A percentile compares a stretch with the other conserved stretches of the same genome.
Conservation (phyloP, 139 green algal species). For the Auxenochlorella protothecoides region DNA sequence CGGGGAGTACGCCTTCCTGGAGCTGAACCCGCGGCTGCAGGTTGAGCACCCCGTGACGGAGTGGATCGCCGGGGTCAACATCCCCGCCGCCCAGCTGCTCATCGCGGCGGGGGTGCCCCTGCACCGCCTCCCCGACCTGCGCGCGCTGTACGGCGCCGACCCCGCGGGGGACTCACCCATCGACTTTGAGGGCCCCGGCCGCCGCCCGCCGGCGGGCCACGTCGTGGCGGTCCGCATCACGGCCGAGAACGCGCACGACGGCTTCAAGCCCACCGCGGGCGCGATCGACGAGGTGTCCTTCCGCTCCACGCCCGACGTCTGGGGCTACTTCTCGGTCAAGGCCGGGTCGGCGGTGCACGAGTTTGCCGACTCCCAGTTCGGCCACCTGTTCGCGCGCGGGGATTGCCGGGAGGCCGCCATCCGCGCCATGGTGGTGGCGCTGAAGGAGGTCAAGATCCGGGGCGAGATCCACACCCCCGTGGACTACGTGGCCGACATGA, state of each 20-base stretch:
- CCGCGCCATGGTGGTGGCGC: conserved; percentile 84
- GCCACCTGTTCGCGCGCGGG: conserved; percentile 92
- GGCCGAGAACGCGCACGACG: conserved; percentile 85
- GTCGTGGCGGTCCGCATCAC: conserved; percentile 88
- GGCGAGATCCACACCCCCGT: conserved; percentile 93
- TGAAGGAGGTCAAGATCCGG: conserved; percentile 85
- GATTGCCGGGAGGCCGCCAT: conserved; percentile 67
- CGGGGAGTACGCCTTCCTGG: conserved; percentile 88
- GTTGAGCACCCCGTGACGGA: conserved; percentile 99
- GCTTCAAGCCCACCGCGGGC: conserved; percentile 96
- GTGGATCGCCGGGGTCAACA: conserved; percentile 87
- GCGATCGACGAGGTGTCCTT: conserved; percentile 87
- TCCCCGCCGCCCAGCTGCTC: conserved; percentile 85
- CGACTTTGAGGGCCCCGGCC: conserved; percentile 61
- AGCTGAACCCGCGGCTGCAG: conserved; percentile 96
- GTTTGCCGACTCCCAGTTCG: conserved; percentile 96
- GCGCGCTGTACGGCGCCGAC: conserved; percentile 57
- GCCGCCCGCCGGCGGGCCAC: conserved; percentile 48
- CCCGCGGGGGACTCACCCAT: conserved; percentile 36
- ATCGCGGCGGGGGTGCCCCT: conserved; percentile 91
- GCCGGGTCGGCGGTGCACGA: conserved; percentile 89
- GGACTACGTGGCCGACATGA: conserved; percentile 75
- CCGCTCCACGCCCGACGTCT: conserved; percentile 68
- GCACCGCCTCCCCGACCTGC: conserved; percentile 74
- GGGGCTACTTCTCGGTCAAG: conserved; percentile 97